phyloP scores from a whole-genome alignment of 2,329 filamentous ascomycete species.

The Coleophoma eucalyptorum region DNA sequence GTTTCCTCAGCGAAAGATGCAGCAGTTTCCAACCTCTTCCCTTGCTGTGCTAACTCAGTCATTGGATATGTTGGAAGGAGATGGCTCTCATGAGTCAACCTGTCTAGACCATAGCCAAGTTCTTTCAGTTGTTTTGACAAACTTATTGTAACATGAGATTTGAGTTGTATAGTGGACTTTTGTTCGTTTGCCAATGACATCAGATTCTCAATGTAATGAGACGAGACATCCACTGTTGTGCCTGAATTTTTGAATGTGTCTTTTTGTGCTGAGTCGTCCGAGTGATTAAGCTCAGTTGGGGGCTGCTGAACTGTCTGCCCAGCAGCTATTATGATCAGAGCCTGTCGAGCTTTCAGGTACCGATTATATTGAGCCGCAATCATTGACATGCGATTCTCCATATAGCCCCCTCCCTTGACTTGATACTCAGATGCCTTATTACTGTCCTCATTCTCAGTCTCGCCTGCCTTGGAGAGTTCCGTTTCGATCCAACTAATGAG shows the following conservation, averaged over 20 bases:
- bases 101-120: slow-evolving; percentile 44
- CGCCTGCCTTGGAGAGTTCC: slow-evolving; percentile 50
- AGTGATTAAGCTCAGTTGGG: slow-evolving; percentile 1
- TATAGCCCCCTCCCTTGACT: slow-evolving; percentile 15
- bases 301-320: slow-evolving; percentile 4
- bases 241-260: slow-evolving; percentile 4
- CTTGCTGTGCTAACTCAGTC: slow-evolving; percentile 24
- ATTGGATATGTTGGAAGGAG: slow-evolving; percentile 50
- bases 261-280: background rate
- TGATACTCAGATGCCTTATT: background rate
- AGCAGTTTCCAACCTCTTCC: slow-evolving; percentile 24
- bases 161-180: slow-evolving; percentile 53
- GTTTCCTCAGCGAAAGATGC: slow-evolving; percentile 42
- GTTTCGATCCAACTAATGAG: slow-evolving; percentile 64
- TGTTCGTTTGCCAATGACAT: slow-evolving; percentile 51
- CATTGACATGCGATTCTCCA: slow-evolving; percentile 12
- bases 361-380: slow-evolving; percentile 51
- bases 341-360: slow-evolving; percentile 47
- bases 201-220: slow-evolving; percentile 52
- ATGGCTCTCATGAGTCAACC: slow-evolving; percentile 58
- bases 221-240: slow-evolving; percentile 40
- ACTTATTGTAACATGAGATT: slow-evolving; percentile 48
- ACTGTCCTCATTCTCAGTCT: slow-evolving; percentile 28
- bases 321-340: slow-evolving; percentile 34
- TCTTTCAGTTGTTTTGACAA: slow-evolving; percentile 49